A percentile compares a stretch with the other conserved stretches of the same genome.
Evolutionary conservation across 2,329 filamentous ascomycete genomes (phyloP).

Genomic region (Aureobasidium sp.): DNA sequence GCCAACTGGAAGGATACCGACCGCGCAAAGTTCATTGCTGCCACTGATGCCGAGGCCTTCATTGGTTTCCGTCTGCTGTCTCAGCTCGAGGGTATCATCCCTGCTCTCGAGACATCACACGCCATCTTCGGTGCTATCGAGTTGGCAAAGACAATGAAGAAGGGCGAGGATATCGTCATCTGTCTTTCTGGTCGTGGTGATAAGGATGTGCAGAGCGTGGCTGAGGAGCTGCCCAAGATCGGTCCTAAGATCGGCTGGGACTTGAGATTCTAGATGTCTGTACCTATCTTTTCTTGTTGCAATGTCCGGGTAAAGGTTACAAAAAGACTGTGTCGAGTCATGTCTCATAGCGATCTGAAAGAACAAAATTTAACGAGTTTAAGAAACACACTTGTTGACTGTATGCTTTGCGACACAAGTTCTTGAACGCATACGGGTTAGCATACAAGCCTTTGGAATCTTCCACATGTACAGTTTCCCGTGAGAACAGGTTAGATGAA

Average conservation of each 20-base stretch:
- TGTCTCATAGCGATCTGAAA: too few relatives aligned
- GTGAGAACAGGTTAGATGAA: too few relatives aligned
- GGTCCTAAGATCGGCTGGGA: conserved; percentile 81
- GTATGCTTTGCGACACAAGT: too few relatives aligned
- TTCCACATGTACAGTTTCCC: too few relatives aligned
- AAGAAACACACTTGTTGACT: too few relatives aligned
- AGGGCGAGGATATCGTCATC: conserved; percentile 85
- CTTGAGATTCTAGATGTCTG: conserved; percentile 40
- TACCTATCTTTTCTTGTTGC: too few relatives aligned
- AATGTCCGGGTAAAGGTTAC: not conserved
- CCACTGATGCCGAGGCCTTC: conserved; percentile 87
- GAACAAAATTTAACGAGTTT: too few relatives aligned
- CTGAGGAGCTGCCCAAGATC: conserved; percentile 81
- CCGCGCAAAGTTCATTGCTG: conserved; percentile 80
- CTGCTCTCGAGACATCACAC: conserved; percentile 87
- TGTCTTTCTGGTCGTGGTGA: conserved; percentile 90
- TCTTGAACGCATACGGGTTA: too few relatives aligned
- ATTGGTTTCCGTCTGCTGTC: conserved; percentile 76
- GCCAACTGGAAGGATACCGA: conserved; percentile 85
- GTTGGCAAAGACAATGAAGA: conserved; percentile 84
- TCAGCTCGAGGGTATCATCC: conserved; percentile 92
- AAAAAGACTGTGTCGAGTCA: not conserved
- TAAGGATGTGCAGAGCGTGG: conserved; percentile 98
- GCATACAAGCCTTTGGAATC: too few relatives aligned
- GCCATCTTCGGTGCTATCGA: conserved; percentile 84